phyloP scores from a whole-genome alignment of 2,329 filamentous ascomycete genomes.

The Aschersonia sp. region DNA sequence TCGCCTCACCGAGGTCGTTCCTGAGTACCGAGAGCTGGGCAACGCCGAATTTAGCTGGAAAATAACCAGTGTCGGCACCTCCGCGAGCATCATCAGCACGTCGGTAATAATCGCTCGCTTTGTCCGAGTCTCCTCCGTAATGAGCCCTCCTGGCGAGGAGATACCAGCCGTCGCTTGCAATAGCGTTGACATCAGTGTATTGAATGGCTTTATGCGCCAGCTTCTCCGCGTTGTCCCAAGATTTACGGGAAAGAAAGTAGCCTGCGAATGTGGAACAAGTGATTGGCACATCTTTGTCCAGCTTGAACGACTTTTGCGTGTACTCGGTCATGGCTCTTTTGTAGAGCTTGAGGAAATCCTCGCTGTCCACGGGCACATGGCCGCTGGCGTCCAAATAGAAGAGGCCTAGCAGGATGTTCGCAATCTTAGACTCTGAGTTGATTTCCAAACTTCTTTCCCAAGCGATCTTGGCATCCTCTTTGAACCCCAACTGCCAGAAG shows the following conservation, averaged over 20 bases:
- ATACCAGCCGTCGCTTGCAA: conserved; percentile 97
- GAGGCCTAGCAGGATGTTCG: conserved; percentile 77
- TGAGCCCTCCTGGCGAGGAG: conserved; percentile 85
- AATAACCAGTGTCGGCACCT: conserved; percentile 76
- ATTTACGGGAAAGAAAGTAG: conserved; percentile 78
- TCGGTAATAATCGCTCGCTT: conserved; percentile 75
- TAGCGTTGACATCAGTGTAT: conserved; percentile 87
- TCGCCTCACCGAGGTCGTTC: conserved; percentile 79
- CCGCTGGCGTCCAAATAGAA: conserved; percentile 83
- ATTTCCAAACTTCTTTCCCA: conserved; percentile 84
- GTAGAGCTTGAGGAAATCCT: conserved; percentile 73
- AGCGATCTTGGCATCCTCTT: conserved; percentile 77
- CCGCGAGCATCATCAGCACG: conserved; percentile 85
- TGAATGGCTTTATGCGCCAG: conserved; percentile 89
- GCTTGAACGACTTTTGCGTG: conserved; percentile 84
- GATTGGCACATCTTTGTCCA: conserved; percentile 80
- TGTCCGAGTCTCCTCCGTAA: conserved; percentile 58
- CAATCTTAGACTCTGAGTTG: conserved; percentile 70
- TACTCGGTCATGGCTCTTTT: conserved; percentile 91
- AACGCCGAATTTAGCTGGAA: conserved; percentile 88
- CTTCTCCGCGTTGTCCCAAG: conserved; percentile 67
- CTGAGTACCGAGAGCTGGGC: conserved; percentile 80
- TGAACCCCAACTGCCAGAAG: conserved; percentile 92
- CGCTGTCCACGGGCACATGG: conserved; percentile 67
- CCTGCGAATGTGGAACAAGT: conserved; percentile 82